phyloP scores from a whole-genome alignment of 2,329 filamentous ascomycete species.

The Leptodontidium sp. region DNA sequence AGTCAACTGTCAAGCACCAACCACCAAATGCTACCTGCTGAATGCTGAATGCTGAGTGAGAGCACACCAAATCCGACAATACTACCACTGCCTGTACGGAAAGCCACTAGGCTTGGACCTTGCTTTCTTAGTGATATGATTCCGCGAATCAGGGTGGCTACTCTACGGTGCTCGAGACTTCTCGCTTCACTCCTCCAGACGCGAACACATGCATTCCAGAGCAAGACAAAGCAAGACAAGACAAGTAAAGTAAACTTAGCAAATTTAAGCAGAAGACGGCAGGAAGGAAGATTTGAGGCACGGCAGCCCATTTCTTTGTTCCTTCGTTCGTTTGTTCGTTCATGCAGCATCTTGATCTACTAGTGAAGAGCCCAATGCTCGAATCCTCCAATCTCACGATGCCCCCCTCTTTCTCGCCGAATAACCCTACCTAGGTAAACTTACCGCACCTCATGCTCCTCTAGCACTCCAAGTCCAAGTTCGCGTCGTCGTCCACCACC shows the following conservation, averaged over 20 bases:
- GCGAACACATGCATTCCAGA: not conserved
- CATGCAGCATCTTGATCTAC: not conserved
- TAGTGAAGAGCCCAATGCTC: not conserved
- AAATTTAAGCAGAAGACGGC: not conserved
- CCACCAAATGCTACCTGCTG: slow-evolving; percentile 8
- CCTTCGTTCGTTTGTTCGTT: not conserved
- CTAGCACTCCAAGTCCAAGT: not conserved
- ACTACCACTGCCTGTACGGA: not conserved
- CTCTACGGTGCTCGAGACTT: too few species aligned
- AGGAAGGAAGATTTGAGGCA: not conserved
- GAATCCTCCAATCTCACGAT: slow-evolving; percentile 10
- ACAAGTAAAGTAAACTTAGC: not conserved
- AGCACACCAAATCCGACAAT: not conserved
- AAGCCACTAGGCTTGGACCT: not conserved
- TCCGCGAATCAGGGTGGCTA: not conserved
- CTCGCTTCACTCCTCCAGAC: not conserved
- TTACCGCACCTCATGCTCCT: not conserved
- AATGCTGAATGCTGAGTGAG: slow-evolving; percentile 20
- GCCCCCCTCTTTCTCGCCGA: slow-evolving; percentile 7
- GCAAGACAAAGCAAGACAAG: not conserved
- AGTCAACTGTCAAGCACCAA: not conserved
- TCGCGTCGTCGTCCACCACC: not conserved
- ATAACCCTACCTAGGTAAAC: not conserved
- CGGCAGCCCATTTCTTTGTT: not conserved
- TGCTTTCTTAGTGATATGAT: not conserved